Evolutionary conservation across 139 green algal genomes (phyloP).

Genomic region (Ettlia oleoabundans): DNA sequence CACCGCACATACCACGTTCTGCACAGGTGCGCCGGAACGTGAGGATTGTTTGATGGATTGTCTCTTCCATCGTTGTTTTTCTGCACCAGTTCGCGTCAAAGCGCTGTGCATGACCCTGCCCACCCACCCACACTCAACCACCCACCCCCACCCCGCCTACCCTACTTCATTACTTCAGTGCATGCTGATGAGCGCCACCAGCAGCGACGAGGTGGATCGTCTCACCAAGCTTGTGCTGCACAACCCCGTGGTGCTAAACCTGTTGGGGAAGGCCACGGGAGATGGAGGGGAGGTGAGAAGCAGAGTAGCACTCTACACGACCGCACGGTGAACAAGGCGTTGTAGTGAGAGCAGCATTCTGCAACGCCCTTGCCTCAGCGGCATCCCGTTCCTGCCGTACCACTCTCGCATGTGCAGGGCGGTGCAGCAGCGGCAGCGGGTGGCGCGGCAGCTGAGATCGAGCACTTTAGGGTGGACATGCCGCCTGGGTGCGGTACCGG

Average conservation of each 20-base stretch:
- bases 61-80: too few species aligned
- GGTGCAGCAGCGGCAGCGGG: background rate
- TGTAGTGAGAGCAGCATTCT: background rate
- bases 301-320: background rate
- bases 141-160: too few species aligned
- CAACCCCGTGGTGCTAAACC: constrained; percentile 85
- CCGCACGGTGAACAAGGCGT: background rate
- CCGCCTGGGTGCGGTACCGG: constrained; percentile 5
- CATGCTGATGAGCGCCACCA: constrained; percentile 94
- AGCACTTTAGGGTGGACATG: constrained; percentile 60
- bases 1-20: constrained; percentile 41
- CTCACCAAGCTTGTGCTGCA: constrained; percentile 90
- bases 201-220: constrained; percentile 75
- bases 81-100: too few species aligned
- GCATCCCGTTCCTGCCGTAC: too few species aligned
- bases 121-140: too few species aligned
- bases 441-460: constrained; percentile 53
- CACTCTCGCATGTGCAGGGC: background rate
- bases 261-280: constrained; percentile 48
- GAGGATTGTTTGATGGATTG: background rate
- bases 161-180: constrained; percentile 74
- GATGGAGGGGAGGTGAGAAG: background rate
- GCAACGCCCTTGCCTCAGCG: too few species aligned
- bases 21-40: background rate
- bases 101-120: too few species aligned